Conservation (phyloP, 352 stramenopile genomes). For the Poterioochromonas sp. region DNA sequence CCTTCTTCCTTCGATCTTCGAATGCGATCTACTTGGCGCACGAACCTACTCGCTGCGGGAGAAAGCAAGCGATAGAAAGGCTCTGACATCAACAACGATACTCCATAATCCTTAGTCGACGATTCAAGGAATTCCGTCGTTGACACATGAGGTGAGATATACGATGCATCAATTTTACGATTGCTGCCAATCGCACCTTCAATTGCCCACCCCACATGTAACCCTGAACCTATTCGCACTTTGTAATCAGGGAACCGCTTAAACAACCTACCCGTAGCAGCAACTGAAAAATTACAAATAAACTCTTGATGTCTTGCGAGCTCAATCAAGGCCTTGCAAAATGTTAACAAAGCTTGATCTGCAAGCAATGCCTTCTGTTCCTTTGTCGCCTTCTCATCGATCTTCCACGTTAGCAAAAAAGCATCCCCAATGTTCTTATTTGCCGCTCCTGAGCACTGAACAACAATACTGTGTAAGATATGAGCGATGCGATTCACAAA, state of each 20-base stretch:
- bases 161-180: conserved; percentile 92
- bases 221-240: conserved; percentile 57
- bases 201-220: conserved; percentile 90
- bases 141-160: conserved; percentile 87
- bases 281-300: conserved; percentile 49
- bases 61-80: conserved; percentile 47
- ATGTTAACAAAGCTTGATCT: conserved; percentile 70
- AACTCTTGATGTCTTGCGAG: conserved; percentile 53
- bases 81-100: conserved; percentile 42
- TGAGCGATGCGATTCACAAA: conserved; percentile 70
- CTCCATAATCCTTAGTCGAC: conserved; percentile 66
- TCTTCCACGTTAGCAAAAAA: conserved; percentile 71
- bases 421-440: conserved; percentile 79
- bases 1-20: background rate
- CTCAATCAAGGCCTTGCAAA: conserved; percentile 77
- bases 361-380: conserved; percentile 59
- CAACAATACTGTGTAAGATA: conserved; percentile 61
- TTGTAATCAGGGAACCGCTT: conserved; percentile 45
- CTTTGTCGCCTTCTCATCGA: conserved; percentile 41
- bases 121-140: conserved; percentile 83
- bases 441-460: conserved; percentile 57
- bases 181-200: conserved; percentile 87
- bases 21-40: conserved; percentile 37
- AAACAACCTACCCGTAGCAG: conserved; percentile 45
- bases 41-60: conserved; percentile 9